phyloP scores from a whole-genome alignment of 2,329 filamentous ascomycete genomes.

The Hymenoscyphus repandus region DNA sequence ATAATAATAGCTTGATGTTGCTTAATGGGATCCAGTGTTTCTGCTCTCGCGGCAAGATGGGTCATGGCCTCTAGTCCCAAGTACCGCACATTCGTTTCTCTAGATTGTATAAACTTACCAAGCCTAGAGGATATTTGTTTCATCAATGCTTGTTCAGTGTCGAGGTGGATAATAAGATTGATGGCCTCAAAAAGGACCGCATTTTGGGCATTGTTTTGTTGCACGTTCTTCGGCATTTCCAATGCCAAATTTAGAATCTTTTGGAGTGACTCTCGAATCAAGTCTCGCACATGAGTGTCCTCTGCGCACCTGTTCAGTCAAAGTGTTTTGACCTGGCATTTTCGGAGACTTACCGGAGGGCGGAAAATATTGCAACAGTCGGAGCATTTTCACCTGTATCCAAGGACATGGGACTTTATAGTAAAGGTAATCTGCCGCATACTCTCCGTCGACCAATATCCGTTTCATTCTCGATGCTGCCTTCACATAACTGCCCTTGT shows the following conservation, averaged over 20 bases:
- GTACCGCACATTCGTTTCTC: constrained; percentile 96
- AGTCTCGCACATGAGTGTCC: constrained; percentile 82
- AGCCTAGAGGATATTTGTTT: constrained; percentile 88
- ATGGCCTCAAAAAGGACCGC: constrained; percentile 97
- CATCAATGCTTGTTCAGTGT: constrained; percentile 92
- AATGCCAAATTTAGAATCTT: constrained; percentile 87
- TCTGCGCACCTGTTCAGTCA: constrained; percentile 45
- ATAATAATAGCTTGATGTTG: constrained; percentile 96
- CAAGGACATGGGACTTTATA: constrained; percentile 99
- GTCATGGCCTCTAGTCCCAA: constrained; percentile 97
- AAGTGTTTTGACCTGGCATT: background rate
- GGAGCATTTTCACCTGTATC: constrained; percentile 92
- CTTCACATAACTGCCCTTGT: constrained; percentile 91
- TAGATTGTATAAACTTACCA: constrained; percentile 92
- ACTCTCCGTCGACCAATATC: constrained; percentile 86
- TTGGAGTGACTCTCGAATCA: constrained; percentile 88
- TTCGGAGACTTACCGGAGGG: constrained; percentile 64
- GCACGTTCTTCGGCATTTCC: constrained; percentile 95
- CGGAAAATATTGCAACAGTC: constrained; percentile 91
- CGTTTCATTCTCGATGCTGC: constrained; percentile 84
- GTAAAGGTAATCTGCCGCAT: constrained; percentile 87
- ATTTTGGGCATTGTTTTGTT: constrained; percentile 98
- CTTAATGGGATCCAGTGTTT: constrained; percentile 95
- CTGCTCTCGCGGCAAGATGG: constrained; percentile 86
- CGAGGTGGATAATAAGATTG: constrained; percentile 95